Base-by-base conservation (phyloP, 1,284 basidiomycete genomes). In the Microstroma glucosiphilum region DNA sequence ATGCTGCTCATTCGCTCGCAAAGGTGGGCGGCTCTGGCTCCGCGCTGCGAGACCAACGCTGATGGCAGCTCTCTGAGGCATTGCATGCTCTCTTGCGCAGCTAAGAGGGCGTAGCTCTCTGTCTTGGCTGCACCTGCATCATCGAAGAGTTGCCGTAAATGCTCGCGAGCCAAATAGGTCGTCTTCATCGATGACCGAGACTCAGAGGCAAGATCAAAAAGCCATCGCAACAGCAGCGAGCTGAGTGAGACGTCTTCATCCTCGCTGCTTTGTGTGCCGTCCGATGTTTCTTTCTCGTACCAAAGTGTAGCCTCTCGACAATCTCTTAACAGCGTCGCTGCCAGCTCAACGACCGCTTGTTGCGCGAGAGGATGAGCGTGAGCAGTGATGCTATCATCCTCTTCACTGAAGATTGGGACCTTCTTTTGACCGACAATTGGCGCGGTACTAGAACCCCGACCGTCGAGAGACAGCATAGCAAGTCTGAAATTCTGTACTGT, bases 281-380 rank as follows among this genome's bases (percentile, higher is more conserved):
- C 51, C 25, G 46, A n/a, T 3, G 46, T n/a, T 12, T n/a, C 46
- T n/a, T 26, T 25, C 19, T 21, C n/a, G 51, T 23, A 54, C 51
- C 51, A 54, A 25, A 21, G 19, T 25, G 26, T 23, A 15, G 51
- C 26, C 17, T 17, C 21, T 15, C 25, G 21, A 25, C 51, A 54
- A 25, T 13, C 13, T 54, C 25, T 21, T 8, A 58, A 25, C 2
- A 58, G 13, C 13, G 19, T n/a, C 12, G 26, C 19, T 2, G 57
- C 57, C 13, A 58, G 23, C 2, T 12, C 13, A 26, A 46, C 41
- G 19, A 49, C 19, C 17, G 41, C 57, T 13, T 37, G 57, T 43
- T 46, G 57, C 6, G 57, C 57, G 2, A n/a, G 25, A 13, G 57
- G n/a, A 37, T 58, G 41, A n/a, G 23, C 8, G 41, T 58, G 57